Percentiles rank a stretch among this genome's conserved stretches.
These are phyloP conservation scores for Leucosporidium scottii DNA, from an alignment of 768 basidiomycete species.

Conservation along the genomic window DNA sequence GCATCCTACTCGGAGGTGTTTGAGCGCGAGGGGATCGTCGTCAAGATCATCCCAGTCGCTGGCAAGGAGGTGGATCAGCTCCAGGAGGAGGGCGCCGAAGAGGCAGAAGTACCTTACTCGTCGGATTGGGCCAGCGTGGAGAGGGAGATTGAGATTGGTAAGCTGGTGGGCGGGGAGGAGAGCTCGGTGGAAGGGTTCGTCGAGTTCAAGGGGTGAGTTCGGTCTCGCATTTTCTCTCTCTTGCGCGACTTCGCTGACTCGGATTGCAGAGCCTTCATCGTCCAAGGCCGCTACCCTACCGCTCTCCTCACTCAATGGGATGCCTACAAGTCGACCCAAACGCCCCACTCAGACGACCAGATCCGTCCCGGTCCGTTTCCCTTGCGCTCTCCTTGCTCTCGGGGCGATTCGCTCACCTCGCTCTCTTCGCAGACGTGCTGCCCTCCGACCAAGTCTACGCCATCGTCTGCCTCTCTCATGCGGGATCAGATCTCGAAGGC, in stretches of 20 bases:
- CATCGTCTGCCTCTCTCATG: conserved; percentile 82
- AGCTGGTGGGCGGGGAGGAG: conserved; percentile 60
- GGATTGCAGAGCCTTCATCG: conserved; percentile 63
- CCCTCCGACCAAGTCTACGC: conserved; percentile 71
- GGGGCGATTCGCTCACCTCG: conserved; percentile 5
- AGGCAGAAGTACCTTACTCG: conserved; percentile 55
- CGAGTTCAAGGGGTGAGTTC: conserved; percentile 52
- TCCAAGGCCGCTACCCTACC: conserved; percentile 75
- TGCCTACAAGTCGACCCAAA: conserved; percentile 63
- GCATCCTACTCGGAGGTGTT: conserved; percentile 97
- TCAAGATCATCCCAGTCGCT: conserved; percentile 74
- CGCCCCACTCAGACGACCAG: conserved; percentile 57
- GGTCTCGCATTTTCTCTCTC: not conserved
- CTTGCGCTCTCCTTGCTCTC: conserved; percentile 10
- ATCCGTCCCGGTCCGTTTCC: conserved; percentile 64
- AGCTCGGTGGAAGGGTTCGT: conserved; percentile 58
- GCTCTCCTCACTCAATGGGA: conserved; percentile 79
- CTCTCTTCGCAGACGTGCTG: conserved; percentile 56
- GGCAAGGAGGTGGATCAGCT: conserved; percentile 43
- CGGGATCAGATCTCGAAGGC: conserved; percentile 81
- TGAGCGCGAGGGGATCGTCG: conserved; percentile 58
- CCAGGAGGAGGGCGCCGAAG: conserved; percentile 32
- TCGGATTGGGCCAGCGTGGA: conserved; percentile 51
- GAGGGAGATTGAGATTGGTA: conserved; percentile 37
- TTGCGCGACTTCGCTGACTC: not conserved